phyloP scores from a whole-genome alignment of 108 stramenopile genomes.

The Cyclotella atomus region DNA sequence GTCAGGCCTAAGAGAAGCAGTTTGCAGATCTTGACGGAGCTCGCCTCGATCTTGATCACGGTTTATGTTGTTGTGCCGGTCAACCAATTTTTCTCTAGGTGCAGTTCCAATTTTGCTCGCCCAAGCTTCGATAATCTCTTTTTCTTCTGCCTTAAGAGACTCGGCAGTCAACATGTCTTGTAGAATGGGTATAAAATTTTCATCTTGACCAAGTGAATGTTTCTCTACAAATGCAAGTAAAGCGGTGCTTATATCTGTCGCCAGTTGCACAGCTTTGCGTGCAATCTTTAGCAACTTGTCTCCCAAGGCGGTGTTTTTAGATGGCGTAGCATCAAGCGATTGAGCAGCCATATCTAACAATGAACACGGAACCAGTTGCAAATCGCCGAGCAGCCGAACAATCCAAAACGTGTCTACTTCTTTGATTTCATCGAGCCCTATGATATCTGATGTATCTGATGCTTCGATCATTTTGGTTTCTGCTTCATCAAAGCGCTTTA shows the following conservation, averaged over 20 bases:
- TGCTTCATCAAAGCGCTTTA: constrained; percentile 23
- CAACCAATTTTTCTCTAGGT: background rate
- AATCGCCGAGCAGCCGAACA: constrained; percentile 18
- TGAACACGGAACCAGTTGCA: constrained; percentile 23
- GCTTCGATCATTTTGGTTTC: constrained; percentile 14
- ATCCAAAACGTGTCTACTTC: constrained; percentile 10
- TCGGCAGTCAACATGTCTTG: constrained; percentile 10
- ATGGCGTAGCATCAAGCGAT: constrained; percentile 17
- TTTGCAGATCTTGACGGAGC: background rate
- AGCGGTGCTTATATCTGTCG: constrained; percentile 17
- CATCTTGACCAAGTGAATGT: constrained; percentile 16
- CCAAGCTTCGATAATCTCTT: constrained; percentile 24
- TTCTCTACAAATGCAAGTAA: constrained; percentile 11
- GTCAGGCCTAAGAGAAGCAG: background rate
- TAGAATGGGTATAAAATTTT: background rate
- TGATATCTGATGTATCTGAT: constrained; percentile 19
- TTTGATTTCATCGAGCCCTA: constrained; percentile 6
- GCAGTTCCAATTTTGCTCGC: constrained; percentile 6
- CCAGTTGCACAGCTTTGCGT: constrained; percentile 21
- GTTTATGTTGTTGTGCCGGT: background rate
- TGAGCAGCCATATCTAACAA: constrained; percentile 25
- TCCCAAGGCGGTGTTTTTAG: constrained; percentile 11
- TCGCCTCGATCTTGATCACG: constrained; percentile 7
- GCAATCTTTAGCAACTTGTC: constrained; percentile 24
- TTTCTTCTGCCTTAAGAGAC: constrained; percentile 25